Evolutionary conservation across 148 eudicot species (phyloP).

Genomic region (Fagopyrum esculentum): DNA sequence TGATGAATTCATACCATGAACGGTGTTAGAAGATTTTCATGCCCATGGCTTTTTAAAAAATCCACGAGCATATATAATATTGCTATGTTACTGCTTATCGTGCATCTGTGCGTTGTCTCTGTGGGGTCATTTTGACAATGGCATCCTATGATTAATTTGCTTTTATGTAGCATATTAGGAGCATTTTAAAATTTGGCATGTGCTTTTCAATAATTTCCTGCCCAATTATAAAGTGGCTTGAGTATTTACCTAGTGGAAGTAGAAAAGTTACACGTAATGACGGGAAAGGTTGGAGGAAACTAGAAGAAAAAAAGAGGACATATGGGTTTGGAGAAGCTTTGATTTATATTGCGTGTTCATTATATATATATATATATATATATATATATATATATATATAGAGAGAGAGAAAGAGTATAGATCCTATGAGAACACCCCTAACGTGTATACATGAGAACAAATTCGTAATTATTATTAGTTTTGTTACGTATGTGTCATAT

Average conservation of each 20-base stretch:
- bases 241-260: constrained; percentile 1
- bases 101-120: background rate
- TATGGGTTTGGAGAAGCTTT: background rate
- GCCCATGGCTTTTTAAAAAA: background rate
- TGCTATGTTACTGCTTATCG: background rate
- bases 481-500: no score
- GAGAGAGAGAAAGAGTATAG: no score
- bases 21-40: background rate
- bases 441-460: no score
- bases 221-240: background rate
- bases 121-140: constrained; percentile 6
- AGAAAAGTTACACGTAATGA: constrained; percentile 3
- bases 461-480: no score
- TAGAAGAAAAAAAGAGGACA: background rate
- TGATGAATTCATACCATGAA: no score
- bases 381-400: no score
- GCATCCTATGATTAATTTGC: background rate
- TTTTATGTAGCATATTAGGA: background rate
- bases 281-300: constrained; percentile 5
- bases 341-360: no score
- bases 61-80: background rate
- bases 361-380: no score
- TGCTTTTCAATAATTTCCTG: constrained; percentile 8
- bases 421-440: no score
- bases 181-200: background rate